Percentiles rank a stretch among this genome's conserved stretches.
Conservation (phyloP, 306 rosid species). For the Cucumis melo region DNA sequence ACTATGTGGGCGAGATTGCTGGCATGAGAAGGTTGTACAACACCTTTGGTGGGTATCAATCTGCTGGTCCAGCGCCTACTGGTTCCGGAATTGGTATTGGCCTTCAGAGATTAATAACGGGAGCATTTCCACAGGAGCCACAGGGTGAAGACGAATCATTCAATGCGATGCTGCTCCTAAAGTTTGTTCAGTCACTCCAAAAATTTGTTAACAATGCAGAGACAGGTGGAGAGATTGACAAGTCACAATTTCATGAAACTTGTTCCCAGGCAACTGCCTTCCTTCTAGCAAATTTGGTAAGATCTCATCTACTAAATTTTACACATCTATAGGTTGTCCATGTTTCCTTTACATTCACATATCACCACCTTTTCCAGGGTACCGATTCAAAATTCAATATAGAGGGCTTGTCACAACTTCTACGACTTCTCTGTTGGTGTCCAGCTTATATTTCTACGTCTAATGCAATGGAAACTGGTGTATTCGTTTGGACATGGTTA, state of each 20-base stretch:
- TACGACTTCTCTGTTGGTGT: conserved; percentile 99
- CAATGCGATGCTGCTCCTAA: conserved; percentile 71
- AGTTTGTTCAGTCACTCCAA: conserved; percentile 81
- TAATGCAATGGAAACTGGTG: conserved; percentile 91
- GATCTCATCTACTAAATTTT: not conserved
- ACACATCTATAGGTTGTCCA: not conserved
- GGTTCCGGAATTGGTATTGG: conserved; percentile 74
- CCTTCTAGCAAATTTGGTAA: conserved; percentile 87
- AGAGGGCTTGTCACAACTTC: conserved; percentile 97
- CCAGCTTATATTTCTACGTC: conserved; percentile 89
- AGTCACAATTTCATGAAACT: conserved; percentile 81
- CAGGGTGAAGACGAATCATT: conserved; percentile 72
- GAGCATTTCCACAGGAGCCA: conserved; percentile 77
- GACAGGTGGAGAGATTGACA: conserved; percentile 78
- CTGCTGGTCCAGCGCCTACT: conserved; percentile 31
- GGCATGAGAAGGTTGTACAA: conserved; percentile 94
- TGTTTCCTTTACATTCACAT: conserved; percentile 17
- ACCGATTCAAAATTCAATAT: conserved; percentile 67
- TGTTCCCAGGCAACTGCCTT: conserved; percentile 98
- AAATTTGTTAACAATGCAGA: conserved; percentile 81
- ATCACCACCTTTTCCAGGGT: conserved; percentile 39
- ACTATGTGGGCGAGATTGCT: conserved; percentile 94
- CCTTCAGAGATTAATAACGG: conserved; percentile 86
- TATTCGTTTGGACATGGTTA: conserved; percentile 97
- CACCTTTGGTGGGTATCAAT: conserved; percentile 91